These are phyloP conservation scores for Diaporthe australafricana DNA, from an alignment of 2,329 filamentous ascomycete genomes.

Conservation along the genomic window DNA sequence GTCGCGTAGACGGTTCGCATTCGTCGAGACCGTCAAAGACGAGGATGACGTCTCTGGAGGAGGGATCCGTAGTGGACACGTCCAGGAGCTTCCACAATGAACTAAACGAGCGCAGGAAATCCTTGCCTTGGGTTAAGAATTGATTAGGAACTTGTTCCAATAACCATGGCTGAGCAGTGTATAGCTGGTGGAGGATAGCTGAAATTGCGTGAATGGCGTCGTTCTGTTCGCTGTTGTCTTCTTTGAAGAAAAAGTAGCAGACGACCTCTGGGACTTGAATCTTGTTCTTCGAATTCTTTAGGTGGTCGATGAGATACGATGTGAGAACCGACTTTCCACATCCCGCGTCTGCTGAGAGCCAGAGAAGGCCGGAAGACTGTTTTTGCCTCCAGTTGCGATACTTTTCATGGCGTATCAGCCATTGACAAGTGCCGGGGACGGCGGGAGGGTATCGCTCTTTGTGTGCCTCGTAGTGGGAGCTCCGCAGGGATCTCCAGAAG, in stretches of 20 bases:
- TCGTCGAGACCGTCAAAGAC: constrained; percentile 41
- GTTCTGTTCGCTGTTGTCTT: constrained; percentile 36
- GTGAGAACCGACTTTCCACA: constrained; percentile 38
- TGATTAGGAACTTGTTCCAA: background rate
- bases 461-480: constrained; percentile 31
- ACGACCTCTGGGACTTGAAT: constrained; percentile 24
- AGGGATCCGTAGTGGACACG: background rate
- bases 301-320: constrained; percentile 36
- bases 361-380: constrained; percentile 30
- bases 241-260: constrained; percentile 41
- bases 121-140: constrained; percentile 7
- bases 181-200: constrained; percentile 36
- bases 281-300: constrained; percentile 20
- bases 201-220: constrained; percentile 25
- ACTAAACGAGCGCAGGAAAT: constrained; percentile 9
- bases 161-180: constrained; percentile 27
- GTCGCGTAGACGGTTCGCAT: constrained; percentile 32
- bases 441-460: constrained; percentile 36
- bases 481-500: background rate
- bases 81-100: constrained; percentile 28
- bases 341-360: constrained; percentile 38
- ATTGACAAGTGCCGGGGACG: constrained; percentile 37
- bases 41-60: constrained; percentile 36
- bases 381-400: constrained; percentile 25
- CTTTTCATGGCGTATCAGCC: constrained; percentile 35